phyloP scores from a whole-genome alignment of 2,329 filamentous ascomycete species.

The Metarhizium guizhouense region DNA sequence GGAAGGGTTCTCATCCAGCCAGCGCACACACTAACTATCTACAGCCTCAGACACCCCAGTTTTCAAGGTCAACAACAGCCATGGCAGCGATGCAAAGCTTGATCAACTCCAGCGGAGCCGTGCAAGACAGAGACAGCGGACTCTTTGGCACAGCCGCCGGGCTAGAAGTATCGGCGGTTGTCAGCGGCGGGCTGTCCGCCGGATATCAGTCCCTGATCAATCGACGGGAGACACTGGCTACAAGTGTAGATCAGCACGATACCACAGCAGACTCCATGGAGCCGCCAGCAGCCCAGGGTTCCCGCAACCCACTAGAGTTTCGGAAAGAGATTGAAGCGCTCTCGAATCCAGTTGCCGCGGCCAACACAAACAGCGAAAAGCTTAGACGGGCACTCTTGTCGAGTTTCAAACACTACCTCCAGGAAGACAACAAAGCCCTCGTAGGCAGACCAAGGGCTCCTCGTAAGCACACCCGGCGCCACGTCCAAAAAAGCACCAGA shows the following conservation, averaged over 20 bases:
- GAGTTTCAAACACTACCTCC: background rate
- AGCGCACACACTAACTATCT: background rate
- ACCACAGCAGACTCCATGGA: background rate
- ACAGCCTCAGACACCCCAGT: background rate
- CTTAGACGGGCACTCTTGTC: background rate
- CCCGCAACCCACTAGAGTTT: background rate
- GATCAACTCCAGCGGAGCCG: background rate
- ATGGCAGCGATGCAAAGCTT: background rate
- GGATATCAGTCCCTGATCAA: background rate
- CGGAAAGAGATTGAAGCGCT: background rate
- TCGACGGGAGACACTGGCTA: background rate
- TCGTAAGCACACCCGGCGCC: background rate
- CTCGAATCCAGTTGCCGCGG: background rate
- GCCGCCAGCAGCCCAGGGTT: background rate
- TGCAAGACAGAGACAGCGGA: background rate
- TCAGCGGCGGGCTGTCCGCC: background rate
- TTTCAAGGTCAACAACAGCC: background rate
- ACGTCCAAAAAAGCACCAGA: background rate
- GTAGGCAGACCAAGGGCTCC: background rate
- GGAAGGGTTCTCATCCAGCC: background rate
- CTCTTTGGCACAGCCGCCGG: background rate
- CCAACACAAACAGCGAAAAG: background rate
- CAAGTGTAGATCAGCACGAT: background rate
- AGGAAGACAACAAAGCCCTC: background rate
- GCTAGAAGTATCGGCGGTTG: background rate